These are phyloP conservation scores for Trichocladium antarcticum DNA, from an alignment of 495 filamentous ascomycete genomes.

Conservation along the genomic window DNA sequence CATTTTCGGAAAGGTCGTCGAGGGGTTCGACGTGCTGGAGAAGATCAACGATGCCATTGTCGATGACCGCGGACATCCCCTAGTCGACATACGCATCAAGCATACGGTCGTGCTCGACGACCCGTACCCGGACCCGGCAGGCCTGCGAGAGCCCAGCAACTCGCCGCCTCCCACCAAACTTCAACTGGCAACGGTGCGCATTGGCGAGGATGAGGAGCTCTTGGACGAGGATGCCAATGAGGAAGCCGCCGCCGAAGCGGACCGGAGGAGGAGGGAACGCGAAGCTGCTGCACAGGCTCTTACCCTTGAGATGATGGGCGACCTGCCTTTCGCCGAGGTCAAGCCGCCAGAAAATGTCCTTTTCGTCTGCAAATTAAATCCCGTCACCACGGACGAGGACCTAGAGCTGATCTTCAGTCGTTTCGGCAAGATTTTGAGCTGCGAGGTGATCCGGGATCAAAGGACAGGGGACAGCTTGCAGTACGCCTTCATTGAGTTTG, in stretches of 20 bases:
- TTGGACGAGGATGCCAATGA: conserved; percentile 51
- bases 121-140: conserved; percentile 68
- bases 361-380: conserved; percentile 97
- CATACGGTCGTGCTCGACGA: conserved; percentile 87
- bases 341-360: conserved; percentile 95
- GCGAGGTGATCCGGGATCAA: conserved; percentile 91
- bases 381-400: conserved; percentile 89
- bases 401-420: conserved; percentile 92
- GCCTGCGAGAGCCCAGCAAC: conserved; percentile 60
- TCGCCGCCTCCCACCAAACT: conserved; percentile 75
- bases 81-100: conserved; percentile 84
- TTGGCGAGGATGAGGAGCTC: conserved; percentile 77
- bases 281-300: conserved; percentile 91
- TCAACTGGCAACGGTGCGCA: conserved; percentile 81
- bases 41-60: conserved; percentile 86
- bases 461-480: conserved; percentile 91
- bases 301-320: conserved; percentile 95
- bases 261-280: conserved; percentile 71
- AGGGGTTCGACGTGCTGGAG: conserved; percentile 84
- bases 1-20: conserved; percentile 89
- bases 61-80: conserved; percentile 69
- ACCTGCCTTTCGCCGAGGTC: conserved; percentile 94
- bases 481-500: conserved; percentile 97
- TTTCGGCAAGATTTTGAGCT: conserved; percentile 89
- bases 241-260: conserved; percentile 65